Percentiles rank a stretch among this genome's conserved stretches.
These are phyloP conservation scores for Malbranchea zuffiana DNA, from an alignment of 2,329 filamentous ascomycete genomes.

Conservation along the genomic window DNA sequence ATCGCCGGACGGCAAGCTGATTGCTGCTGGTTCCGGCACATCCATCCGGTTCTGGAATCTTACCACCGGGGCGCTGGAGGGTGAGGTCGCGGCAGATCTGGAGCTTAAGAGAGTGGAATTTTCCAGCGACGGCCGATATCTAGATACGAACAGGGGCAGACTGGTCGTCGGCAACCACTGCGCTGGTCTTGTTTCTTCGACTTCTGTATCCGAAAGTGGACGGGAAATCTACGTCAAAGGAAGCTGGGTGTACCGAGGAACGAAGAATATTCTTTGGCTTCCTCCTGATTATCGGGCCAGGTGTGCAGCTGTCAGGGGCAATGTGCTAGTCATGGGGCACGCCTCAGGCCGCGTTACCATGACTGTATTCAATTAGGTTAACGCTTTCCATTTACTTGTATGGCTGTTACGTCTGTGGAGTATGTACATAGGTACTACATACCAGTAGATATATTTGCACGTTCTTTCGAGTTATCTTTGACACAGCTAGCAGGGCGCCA, in stretches of 20 bases:
- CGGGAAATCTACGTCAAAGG: background rate
- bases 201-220: background rate
- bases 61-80: constrained; percentile 1
- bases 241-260: background rate
- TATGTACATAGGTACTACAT: no score
- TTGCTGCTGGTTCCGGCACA: no score
- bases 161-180: background rate
- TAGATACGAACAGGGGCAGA: background rate
- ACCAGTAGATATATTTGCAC: no score
- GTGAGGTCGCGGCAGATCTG: background rate
- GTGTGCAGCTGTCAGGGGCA: background rate
- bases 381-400: no score
- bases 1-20: background rate
- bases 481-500: no score
- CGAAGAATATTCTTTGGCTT: constrained; percentile 1
- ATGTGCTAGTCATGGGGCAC: background rate
- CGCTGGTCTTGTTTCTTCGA: background rate
- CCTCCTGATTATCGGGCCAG: constrained; percentile 1
- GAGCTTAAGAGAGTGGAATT: background rate
- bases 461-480: no score
- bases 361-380: background rate
- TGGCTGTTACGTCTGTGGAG: no score
- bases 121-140: background rate
- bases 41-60: constrained; percentile 18
- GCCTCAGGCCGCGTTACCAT: background rate